Base-by-base conservation (phyloP, 257 asterid species). In the Fraxinus cuspidata region DNA sequence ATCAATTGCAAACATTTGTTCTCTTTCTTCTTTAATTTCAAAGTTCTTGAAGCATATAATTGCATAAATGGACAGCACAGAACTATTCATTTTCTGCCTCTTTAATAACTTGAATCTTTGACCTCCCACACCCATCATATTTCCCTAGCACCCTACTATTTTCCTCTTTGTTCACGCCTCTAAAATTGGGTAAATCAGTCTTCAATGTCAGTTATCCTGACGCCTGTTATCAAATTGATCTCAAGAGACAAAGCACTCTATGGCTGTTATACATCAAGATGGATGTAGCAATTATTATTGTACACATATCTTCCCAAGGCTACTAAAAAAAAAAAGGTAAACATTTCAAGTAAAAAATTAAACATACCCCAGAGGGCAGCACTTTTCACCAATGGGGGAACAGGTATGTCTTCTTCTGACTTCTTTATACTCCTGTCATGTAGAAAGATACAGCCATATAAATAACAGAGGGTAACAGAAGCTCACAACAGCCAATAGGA, bases 301-400 rank as follows among this genome's bases (percentile, higher is more conserved):
- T 21, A 2, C 21, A 53, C 29, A 19, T 56, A 56, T 21, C 66
- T 7, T 56, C 28, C 66, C 66, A 56, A 56, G 29, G 8, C 13
- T 2, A n/a, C n/a, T 15, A 5, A 40, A 19, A 53, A 18, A 4
- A 71, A 15, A 1, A 1, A 35, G 13, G 31, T 23, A 38, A 38
- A 23, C 37, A 72, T 28, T 19, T 32, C 27, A 38, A 58, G 49
- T 9, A 23, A 71, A 79, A 51, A 71, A 76, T 51, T 56, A 51
- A 79, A 84, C 93, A 47, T 87, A 92, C 99, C 97, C 99, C 97
- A 93, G 15, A 93, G 94, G 25, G 86, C 96, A 37, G 99, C 99
- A 53, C 98, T 93, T 81, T 90, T 89, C 76, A 95, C 51, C 72
- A 95, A 83, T 66, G 98, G 97, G 38, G 99, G 98, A 71, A 95